Percentiles rank a stretch among this genome's conserved stretches.
phyloP scores from a whole-genome alignment of 495 filamentous ascomycete genomes.

The Annulohypoxylon bovei region DNA sequence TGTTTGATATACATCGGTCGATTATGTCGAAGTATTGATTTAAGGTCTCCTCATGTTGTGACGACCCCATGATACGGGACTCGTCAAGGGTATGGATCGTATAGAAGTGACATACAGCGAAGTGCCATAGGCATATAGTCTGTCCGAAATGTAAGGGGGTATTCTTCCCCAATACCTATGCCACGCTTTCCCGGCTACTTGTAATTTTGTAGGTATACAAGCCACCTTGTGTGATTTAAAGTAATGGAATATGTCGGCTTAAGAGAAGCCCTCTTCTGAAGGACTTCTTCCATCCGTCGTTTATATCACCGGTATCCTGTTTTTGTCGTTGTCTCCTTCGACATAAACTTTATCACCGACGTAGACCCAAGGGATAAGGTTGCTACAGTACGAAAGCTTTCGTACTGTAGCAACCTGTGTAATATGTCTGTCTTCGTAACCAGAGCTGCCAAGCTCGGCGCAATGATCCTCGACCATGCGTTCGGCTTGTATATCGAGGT shows the following conservation, averaged over 20 bases:
- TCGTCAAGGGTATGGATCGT: too few relatives aligned
- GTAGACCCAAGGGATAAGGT: neutral
- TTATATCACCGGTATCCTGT: neutral
- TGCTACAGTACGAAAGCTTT: too few relatives aligned
- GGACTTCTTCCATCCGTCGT: neutral
- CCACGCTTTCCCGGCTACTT: neutral
- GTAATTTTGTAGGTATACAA: neutral
- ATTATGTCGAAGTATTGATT: too few relatives aligned
- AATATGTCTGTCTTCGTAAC: too few relatives aligned
- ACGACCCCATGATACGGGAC: too few relatives aligned
- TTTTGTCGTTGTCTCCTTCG: too few relatives aligned
- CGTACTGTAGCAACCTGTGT: neutral
- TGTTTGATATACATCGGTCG: too few relatives aligned
- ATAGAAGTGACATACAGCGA: too few relatives aligned
- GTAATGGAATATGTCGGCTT: neutral
- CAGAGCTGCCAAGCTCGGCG: slow-evolving; percentile 53
- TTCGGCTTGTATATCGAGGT: slow-evolving; percentile 56
- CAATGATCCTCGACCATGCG: slow-evolving; percentile 50
- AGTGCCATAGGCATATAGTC: too few relatives aligned
- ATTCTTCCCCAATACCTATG: neutral
- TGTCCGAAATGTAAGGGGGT: too few relatives aligned
- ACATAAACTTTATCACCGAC: neutral
- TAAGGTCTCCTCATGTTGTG: too few relatives aligned
- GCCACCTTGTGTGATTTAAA: neutral
- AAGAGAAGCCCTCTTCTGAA: neutral